These are phyloP conservation scores for Naganishia randhawae DNA, from an alignment of 768 basidiomycete species.

Conservation along the genomic window DNA sequence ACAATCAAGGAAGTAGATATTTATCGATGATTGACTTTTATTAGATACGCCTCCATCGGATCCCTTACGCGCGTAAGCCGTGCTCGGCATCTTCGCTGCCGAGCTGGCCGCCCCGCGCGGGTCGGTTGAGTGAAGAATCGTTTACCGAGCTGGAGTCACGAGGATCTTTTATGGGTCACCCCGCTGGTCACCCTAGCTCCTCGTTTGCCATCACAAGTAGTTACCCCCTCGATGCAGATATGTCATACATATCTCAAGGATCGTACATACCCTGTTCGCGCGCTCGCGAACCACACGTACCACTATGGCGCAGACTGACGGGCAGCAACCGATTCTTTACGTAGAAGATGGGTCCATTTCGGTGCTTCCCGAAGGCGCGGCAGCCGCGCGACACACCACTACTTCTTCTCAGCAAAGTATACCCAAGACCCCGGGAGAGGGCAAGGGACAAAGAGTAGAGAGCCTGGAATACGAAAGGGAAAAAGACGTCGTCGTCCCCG, in stretches of 20 bases:
- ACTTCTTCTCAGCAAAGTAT: not conserved
- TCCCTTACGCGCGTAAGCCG: too few species aligned
- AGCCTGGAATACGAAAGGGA: slow-evolving; percentile 9
- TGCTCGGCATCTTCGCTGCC: not conserved
- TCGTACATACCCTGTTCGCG: too few species aligned
- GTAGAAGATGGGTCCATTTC: slow-evolving; percentile 13
- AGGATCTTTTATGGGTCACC: slow-evolving; percentile 3
- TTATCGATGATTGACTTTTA: too few species aligned
- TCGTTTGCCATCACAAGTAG: too few species aligned
- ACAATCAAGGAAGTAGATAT: too few species aligned
- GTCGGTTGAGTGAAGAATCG: not conserved
- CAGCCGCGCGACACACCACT: not conserved
- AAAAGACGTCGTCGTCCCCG: too few species aligned
- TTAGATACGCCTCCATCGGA: too few species aligned
- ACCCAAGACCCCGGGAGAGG: not conserved
- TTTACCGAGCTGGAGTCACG: slow-evolving; percentile 2
- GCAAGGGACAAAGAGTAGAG: not conserved
- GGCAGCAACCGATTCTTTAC: slow-evolving; percentile 16
- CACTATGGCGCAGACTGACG: slow-evolving; percentile 17
- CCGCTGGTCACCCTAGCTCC: too few species aligned
- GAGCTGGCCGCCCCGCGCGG: not conserved
- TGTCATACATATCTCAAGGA: too few species aligned
- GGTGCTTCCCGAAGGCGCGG: slow-evolving; percentile 1
- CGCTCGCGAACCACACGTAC: too few species aligned
- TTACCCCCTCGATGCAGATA: too few species aligned